Evolutionary conservation across 1,284 basidiomycete species (phyloP).

Genomic region (Puccinia coronata): DNA sequence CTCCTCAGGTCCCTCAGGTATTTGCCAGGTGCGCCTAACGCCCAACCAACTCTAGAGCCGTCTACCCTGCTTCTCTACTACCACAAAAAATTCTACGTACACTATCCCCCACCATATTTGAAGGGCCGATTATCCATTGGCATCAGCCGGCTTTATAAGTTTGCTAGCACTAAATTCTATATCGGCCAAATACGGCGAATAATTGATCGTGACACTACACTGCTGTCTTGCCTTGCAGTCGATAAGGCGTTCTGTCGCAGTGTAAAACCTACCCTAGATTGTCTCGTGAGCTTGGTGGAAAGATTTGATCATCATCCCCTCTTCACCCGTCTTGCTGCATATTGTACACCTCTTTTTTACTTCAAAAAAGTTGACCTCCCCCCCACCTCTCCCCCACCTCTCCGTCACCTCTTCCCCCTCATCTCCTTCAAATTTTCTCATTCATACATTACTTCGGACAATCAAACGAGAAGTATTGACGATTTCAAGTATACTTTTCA

Average conservation of each 20-base stretch:
- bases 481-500: not conserved
- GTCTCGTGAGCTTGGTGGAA: not conserved
- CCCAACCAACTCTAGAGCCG: not conserved
- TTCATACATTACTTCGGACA: not conserved
- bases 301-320: not conserved
- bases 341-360: not conserved
- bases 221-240: not conserved
- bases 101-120: conserved; percentile 1
- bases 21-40: conserved; percentile 2
- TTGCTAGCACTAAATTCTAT: conserved; percentile 15
- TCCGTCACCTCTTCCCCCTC: not conserved
- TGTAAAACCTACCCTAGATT: conserved; percentile 1
- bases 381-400: no score
- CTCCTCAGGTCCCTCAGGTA: not conserved
- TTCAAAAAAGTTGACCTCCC: not conserved
- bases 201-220: conserved; percentile 24
- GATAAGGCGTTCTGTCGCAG: not conserved
- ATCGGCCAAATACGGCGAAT: conserved; percentile 40
- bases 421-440: conserved; percentile 9
- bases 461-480: conserved; percentile 21
- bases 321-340: not conserved
- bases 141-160: conserved; percentile 11
- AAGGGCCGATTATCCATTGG: conserved; percentile 13
- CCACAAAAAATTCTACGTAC: conserved; percentile 24
- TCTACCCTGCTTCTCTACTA: not conserved